phyloP scores from a whole-genome alignment of 1,139 yeast species.

The Suhomyces choctaworum region DNA sequence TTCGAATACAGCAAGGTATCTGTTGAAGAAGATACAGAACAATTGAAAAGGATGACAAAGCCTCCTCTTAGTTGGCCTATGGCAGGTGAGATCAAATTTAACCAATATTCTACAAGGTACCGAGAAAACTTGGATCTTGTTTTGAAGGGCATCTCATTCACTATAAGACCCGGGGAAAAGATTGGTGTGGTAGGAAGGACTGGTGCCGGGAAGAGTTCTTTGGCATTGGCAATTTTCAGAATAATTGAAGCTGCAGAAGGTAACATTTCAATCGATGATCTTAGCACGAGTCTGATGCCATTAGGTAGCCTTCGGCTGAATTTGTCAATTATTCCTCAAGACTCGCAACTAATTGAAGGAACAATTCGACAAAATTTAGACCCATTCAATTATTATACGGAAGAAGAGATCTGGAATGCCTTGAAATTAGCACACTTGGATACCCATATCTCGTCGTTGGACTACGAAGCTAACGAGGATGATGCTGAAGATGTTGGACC shows the following conservation, averaged over 20 bases:
- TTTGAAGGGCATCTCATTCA: constrained; percentile 66
- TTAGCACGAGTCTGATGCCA: constrained; percentile 48
- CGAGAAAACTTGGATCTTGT: constrained; percentile 84
- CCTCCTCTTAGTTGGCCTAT: constrained; percentile 71
- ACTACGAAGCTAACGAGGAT: constrained; percentile 26
- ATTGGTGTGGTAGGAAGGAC: constrained; percentile 95
- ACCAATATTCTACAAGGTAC: constrained; percentile 78
- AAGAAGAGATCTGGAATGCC: constrained; percentile 56
- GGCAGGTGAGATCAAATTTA: constrained; percentile 68
- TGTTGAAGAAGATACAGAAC: constrained; percentile 51
- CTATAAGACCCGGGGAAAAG: constrained; percentile 76
- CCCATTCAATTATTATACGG: constrained; percentile 53
- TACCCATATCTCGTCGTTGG: constrained; percentile 42
- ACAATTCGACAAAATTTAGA: constrained; percentile 61
- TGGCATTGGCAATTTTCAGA: constrained; percentile 86
- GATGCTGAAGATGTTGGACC: constrained; percentile 17
- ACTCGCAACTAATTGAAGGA: constrained; percentile 67
- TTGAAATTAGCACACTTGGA: constrained; percentile 54
- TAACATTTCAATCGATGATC: constrained; percentile 48
- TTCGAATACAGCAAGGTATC: constrained; percentile 66
- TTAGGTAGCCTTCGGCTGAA: constrained; percentile 53
- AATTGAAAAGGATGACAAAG: constrained; percentile 17
- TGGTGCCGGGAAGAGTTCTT: constrained; percentile 95
- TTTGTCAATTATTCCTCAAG: constrained; percentile 68
- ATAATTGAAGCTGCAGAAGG: constrained; percentile 74